phyloP scores from a whole-genome alignment of 805 yeast species.

The Wickerhamiella bombiphila region DNA sequence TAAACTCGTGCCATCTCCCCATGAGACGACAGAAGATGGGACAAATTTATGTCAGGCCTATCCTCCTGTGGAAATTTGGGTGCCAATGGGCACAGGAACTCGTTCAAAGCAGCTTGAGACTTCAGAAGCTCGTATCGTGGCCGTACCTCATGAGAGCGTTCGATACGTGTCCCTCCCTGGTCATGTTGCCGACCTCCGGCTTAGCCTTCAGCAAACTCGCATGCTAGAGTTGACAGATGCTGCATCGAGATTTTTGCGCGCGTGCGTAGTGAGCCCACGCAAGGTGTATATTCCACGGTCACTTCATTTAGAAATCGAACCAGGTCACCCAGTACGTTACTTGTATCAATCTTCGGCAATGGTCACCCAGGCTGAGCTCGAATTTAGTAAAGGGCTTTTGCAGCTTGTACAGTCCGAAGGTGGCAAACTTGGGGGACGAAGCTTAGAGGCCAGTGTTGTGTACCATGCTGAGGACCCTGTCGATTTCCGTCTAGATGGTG shows the following conservation, averaged over 20 bases:
- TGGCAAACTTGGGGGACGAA: constrained; percentile 43
- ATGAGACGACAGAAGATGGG: constrained; percentile 15
- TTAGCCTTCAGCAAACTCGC: constrained; percentile 25
- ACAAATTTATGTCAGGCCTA: constrained; percentile 20
- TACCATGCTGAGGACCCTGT: constrained; percentile 19
- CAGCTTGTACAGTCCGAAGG: constrained; percentile 39
- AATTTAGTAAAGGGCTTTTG: constrained; percentile 24
- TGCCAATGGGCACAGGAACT: constrained; percentile 20
- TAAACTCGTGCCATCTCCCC: constrained; percentile 34
- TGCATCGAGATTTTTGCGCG: constrained; percentile 27
- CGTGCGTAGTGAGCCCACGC: constrained; percentile 17
- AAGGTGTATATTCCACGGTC: constrained; percentile 25
- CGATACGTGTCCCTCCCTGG: constrained; percentile 31
- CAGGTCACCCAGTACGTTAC: constrained; percentile 30
- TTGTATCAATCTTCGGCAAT: constrained; percentile 31
- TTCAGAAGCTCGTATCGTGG: constrained; percentile 25
- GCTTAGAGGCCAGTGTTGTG: constrained; percentile 35
- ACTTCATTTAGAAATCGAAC: constrained; percentile 26
- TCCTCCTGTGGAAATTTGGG: constrained; percentile 47
- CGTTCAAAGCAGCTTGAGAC: not conserved
- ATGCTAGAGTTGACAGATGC: constrained; percentile 26
- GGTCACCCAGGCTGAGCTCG: constrained; percentile 32
- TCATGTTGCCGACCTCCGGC: constrained; percentile 30
- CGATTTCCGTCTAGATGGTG: constrained; percentile 2
- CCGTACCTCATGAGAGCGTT: constrained; percentile 33